Base-by-base conservation (phyloP, 208 protist species). In the Acanthamoeba healyi region DNA sequence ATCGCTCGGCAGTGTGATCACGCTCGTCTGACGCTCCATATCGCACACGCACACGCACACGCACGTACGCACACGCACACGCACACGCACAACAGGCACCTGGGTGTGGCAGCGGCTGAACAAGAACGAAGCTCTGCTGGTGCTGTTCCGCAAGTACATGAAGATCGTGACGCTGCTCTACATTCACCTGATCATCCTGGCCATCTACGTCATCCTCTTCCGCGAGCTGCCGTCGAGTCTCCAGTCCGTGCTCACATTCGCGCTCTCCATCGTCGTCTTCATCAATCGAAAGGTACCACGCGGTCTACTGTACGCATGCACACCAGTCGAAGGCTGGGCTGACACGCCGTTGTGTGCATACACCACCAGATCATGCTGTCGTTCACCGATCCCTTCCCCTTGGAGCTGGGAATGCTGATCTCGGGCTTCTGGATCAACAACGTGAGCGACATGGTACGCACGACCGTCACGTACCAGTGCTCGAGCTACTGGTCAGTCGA, bases 391-490 rank as follows among this genome's bases (percentile, higher is more conserved):
- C 49, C 82, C 0, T 94, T 95, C 26, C 94, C 94, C 0, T 67
- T 95, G 9, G 94, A 95, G 61, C 70, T 94, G 26, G 77, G 44
- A 4, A 95, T 95, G 94, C 56, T 95, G 12, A 65, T 95, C 32
- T 54, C 81, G 1, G 94, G 94, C 70, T 82, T 95, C n/a, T 95
- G 94, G 94, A 82, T 95, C 15, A 94, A 95, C 67, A 92, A 95
- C 54, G n/a, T 95, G 34, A 63, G 49, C 40, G 92, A 94, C 32
- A 90, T 95, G 58, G 93, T 92, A 58, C 22, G 61, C 12, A 70
- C 5, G 5, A 22, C 0, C 29, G 22, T 24, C 22, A 51, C 44
- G 12, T 49, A 15, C 44, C 44, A 4, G 15, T 56, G 51, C 51
- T 22, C 51, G 1, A 7, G 51, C 10, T 17, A 22, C 51, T 56